Evolutionary conservation across 73 alveolate genomes (phyloP).

Genomic region (Effrenium voratum): DNA sequence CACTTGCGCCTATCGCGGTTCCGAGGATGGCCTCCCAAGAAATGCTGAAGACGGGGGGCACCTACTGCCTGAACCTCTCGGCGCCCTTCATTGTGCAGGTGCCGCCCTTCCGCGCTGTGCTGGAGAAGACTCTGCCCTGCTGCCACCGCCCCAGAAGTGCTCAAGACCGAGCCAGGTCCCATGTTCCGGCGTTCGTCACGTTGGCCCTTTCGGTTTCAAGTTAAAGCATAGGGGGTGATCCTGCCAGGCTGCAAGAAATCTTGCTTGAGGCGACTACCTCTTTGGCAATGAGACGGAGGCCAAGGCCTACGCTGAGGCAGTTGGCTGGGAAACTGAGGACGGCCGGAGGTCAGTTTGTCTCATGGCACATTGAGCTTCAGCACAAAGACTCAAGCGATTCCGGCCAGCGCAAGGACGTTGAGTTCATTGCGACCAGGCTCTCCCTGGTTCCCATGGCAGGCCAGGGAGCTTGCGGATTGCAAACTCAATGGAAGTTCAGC

Average conservation of each 20-base stretch:
- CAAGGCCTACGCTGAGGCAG: constrained; percentile 83
- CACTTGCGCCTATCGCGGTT: not conserved
- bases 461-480: too few species aligned
- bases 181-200: not conserved
- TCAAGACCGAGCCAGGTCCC: not conserved
- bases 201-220: not conserved
- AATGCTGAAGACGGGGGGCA: constrained; percentile 90
- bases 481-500: too few species aligned
- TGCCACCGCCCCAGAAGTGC: constrained; percentile 4
- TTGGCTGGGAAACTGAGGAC: constrained; percentile 78
- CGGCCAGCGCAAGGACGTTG: constrained; percentile 33
- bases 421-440: constrained; percentile 81
- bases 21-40: constrained; percentile 87
- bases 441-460: constrained; percentile 94
- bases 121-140: constrained; percentile 82
- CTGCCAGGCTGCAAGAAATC: not conserved
- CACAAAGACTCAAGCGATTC: not conserved
- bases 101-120: constrained; percentile 84
- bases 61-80: constrained; percentile 74
- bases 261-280: constrained; percentile 47
- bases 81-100: constrained; percentile 87
- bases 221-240: not conserved
- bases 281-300: constrained; percentile 94
- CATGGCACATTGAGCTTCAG: not conserved
- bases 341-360: not conserved